Percentiles rank a stretch among this genome's conserved stretches.
Conservation (phyloP, 2,329 filamentous ascomycete genomes). For the Sarocladiaceae sp. region DNA sequence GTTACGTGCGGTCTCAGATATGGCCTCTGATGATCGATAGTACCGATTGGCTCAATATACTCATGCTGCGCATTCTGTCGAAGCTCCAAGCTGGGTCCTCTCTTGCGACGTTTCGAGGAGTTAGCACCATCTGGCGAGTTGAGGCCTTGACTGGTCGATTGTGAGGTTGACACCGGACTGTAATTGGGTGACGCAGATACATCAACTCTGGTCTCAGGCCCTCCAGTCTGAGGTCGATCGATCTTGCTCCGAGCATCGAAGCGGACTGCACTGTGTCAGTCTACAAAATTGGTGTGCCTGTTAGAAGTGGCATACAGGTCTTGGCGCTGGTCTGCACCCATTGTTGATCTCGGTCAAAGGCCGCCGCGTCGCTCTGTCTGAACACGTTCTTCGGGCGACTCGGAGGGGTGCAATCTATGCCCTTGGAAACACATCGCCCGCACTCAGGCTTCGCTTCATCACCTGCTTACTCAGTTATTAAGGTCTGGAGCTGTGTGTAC, state of each 20-base stretch:
- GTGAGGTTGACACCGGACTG: background rate
- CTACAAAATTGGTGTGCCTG: background rate
- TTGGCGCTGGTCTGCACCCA: conserved; percentile 31
- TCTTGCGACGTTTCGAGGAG: background rate
- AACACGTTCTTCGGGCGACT: conserved; percentile 29
- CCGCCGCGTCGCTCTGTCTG: conserved; percentile 27
- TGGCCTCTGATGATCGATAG: background rate
- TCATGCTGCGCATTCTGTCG: background rate
- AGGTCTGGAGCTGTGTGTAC: background rate
- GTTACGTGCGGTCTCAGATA: background rate
- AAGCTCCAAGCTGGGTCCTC: background rate
- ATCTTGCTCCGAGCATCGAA: conserved; percentile 5
- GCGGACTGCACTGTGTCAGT: background rate
- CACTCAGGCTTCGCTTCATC: conserved; percentile 34
- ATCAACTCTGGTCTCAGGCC: background rate
- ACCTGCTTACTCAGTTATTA: conserved; percentile 18
- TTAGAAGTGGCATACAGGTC: conserved; percentile 24
- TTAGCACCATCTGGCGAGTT: background rate
- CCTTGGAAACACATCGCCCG: conserved; percentile 27
- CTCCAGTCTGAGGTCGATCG: background rate
- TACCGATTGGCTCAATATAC: background rate
- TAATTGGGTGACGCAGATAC: background rate
- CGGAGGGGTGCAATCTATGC: conserved; percentile 29
- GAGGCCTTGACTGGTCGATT: background rate
- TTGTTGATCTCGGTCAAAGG: conserved; percentile 29